Conservation (phyloP, 2,329 filamentous ascomycete genomes). For the Pestalotiopsis sp. region DNA sequence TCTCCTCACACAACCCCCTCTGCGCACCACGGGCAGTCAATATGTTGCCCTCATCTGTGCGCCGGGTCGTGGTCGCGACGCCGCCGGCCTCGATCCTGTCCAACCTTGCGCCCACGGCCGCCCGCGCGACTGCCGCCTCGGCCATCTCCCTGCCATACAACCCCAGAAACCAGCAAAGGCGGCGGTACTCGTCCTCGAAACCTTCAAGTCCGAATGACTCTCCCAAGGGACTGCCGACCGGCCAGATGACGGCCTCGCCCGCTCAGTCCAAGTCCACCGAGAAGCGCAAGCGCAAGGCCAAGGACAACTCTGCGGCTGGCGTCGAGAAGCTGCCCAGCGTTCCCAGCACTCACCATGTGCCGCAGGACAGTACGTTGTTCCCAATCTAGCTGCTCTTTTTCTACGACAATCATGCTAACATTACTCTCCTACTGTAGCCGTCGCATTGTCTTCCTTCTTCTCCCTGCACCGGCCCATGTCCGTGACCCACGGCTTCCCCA, state of each 20-base stretch:
- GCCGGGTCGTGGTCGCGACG: constrained; percentile 53
- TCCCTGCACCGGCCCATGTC: constrained; percentile 94
- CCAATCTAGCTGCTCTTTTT: background rate
- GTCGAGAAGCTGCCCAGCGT: constrained; percentile 70
- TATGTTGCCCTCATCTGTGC: constrained; percentile 60
- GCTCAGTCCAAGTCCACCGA: constrained; percentile 41
- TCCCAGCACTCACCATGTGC: constrained; percentile 74
- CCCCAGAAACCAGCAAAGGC: constrained; percentile 48
- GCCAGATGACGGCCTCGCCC: constrained; percentile 50
- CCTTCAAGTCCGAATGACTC: constrained; percentile 64
- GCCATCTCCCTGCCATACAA: constrained; percentile 39
- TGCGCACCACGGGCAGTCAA: constrained; percentile 22
- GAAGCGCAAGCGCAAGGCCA: constrained; percentile 63
- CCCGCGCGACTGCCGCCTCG: constrained; percentile 39
- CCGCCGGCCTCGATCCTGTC: constrained; percentile 49
- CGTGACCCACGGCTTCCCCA: constrained; percentile 79
- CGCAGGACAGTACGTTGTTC: constrained; percentile 60
- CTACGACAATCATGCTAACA: constrained; percentile 21
- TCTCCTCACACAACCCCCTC: constrained; percentile 1
- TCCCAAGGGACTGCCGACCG: constrained; percentile 52
- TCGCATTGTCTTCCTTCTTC: constrained; percentile 91
- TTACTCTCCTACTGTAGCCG: constrained; percentile 56
- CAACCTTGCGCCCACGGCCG: constrained; percentile 42
- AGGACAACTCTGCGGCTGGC: constrained; percentile 51
- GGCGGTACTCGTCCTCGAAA: constrained; percentile 63